Conservation (phyloP, 805 yeast species). For the Candida tallmaniae region DNA sequence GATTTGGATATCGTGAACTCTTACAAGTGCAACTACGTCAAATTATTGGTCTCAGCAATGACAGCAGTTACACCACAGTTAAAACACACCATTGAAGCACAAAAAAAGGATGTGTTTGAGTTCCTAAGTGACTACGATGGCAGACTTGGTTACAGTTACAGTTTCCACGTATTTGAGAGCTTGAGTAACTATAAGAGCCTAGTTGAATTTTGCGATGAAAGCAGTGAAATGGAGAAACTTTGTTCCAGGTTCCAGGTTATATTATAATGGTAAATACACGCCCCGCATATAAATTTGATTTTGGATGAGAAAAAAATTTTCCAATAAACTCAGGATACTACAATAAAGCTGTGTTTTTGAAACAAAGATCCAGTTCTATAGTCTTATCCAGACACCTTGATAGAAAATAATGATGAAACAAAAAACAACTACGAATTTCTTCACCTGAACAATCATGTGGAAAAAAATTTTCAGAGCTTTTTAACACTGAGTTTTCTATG, state of each 20-base stretch:
- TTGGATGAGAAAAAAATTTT: no score
- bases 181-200: background rate
- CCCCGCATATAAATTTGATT: no score
- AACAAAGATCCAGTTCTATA: no score
- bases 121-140: constrained; percentile 3
- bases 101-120: background rate
- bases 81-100: background rate
- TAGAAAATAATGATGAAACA: constrained; percentile 33
- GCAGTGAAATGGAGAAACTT: no score
- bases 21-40: constrained; percentile 23
- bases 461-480: constrained; percentile 61
- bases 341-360: no score
- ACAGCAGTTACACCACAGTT: background rate
- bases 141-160: constrained; percentile 3
- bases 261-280: no score
- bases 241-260: no score
- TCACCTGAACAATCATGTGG: constrained; percentile 64
- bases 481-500: constrained; percentile 61
- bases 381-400: no score
- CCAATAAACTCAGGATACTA: no score
- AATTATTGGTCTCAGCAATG: no score
- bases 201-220: background rate
- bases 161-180: background rate
- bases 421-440: constrained; percentile 57
- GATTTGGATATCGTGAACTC: constrained; percentile 65